phyloP scores from a whole-genome alignment of 306 rosid species.

The Carpinus fangiana region DNA sequence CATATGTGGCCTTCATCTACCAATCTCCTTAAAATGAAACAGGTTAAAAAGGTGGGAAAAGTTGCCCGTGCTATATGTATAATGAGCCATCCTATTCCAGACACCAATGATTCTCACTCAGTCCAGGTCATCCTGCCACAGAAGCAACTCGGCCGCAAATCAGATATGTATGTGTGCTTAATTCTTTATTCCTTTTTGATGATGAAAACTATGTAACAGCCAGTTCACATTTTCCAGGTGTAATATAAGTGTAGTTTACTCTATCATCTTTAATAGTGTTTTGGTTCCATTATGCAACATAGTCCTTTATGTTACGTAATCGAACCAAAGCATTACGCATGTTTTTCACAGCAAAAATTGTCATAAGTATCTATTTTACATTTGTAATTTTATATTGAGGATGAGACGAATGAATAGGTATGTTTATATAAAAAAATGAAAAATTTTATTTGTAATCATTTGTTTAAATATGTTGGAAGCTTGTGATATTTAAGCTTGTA shows the following conservation, averaged over 20 bases:
- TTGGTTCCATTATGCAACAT: too few species aligned
- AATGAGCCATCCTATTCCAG: constrained; percentile 90
- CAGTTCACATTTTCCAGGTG: neutral
- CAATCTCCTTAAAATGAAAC: constrained; percentile 25
- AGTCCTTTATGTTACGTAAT: neutral
- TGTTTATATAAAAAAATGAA: too few species aligned
- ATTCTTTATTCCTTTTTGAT: neutral
- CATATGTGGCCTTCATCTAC: constrained; percentile 10
- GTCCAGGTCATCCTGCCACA: constrained; percentile 91
- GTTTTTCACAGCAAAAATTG: neutral
- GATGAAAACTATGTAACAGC: constrained; percentile 6
- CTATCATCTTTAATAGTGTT: neutral
- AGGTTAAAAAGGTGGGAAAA: constrained; percentile 72
- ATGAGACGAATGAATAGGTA: too few species aligned
- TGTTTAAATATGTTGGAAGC: too few species aligned
- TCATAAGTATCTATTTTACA: too few species aligned
- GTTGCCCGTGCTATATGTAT: constrained; percentile 81
- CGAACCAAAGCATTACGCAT: neutral
- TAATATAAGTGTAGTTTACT: neutral
- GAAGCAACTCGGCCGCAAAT: constrained; percentile 79
- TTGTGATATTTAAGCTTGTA: too few species aligned
- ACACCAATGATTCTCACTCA: constrained; percentile 78
- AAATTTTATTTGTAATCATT: too few species aligned
- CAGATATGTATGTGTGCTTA: constrained; percentile 59
- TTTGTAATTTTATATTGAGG: neutral